phyloP scores from a whole-genome alignment of 495 filamentous ascomycete species.

The Letharia lupina region DNA sequence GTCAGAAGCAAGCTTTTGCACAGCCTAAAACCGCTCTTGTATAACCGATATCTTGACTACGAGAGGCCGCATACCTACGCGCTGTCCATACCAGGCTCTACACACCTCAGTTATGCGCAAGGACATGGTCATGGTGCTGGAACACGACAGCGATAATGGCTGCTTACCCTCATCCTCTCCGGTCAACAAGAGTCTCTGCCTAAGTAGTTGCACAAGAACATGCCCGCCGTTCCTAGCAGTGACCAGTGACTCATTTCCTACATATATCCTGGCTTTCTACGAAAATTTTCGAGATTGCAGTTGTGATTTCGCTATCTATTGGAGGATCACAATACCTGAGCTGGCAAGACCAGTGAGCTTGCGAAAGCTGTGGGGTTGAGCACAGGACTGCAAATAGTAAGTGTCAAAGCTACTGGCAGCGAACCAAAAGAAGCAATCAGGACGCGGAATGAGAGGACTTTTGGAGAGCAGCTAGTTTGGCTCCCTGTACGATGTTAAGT shows the following conservation, averaged over 20 bases:
- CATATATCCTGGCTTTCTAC: neutral
- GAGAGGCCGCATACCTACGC: neutral
- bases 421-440: too few relatives aligned
- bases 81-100: neutral
- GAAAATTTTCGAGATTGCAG: neutral
- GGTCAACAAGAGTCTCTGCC: too few relatives aligned
- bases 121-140: neutral
- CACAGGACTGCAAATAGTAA: neutral
- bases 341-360: neutral
- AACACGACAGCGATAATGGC: neutral
- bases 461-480: neutral
- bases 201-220: neutral
- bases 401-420: neutral
- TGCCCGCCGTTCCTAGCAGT: neutral
- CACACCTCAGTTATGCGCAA: neutral
- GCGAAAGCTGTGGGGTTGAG: neutral
- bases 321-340: neutral
- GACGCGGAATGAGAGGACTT: neutral
- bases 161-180: neutral
- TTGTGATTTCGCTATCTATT: neutral
- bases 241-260: neutral
- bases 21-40: neutral
- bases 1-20: neutral
- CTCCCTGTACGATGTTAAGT: neutral
- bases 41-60: neutral